These are phyloP conservation scores for Colletotrichum lindemuthianum DNA, from an alignment of 2,329 filamentous ascomycete genomes.

Conservation along the genomic window DNA sequence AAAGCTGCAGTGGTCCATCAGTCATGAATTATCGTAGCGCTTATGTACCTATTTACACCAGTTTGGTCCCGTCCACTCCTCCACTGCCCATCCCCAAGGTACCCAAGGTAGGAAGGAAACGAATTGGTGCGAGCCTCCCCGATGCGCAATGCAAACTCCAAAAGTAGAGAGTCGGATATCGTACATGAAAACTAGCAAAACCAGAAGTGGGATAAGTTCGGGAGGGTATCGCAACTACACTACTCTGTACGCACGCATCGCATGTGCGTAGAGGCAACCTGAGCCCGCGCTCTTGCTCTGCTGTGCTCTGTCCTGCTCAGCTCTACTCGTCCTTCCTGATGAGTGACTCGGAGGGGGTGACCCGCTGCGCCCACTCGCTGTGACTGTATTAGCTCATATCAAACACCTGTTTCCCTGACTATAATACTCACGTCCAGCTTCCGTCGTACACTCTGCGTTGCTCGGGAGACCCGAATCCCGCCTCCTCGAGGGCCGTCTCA, in stretches of 20 bases:
- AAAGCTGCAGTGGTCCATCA: conserved; percentile 1
- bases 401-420: not conserved
- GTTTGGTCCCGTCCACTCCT: conserved; percentile 3
- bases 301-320: not conserved
- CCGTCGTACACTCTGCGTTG: conserved; percentile 89
- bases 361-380: conserved; percentile 75
- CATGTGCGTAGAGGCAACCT: no score
- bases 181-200: conserved; percentile 35
- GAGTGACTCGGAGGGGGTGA: conserved; percentile 68
- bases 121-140: conserved; percentile 25
- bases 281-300: not conserved
- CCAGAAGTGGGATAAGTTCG: conserved; percentile 32
- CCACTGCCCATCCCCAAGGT: not conserved
- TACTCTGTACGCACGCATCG: conserved; percentile 7
- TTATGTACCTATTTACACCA: conserved; percentile 36
- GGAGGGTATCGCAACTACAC: conserved; percentile 39
- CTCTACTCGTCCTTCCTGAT: conserved; percentile 63
- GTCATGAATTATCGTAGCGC: conserved; percentile 32
- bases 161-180: conserved; percentile 35
- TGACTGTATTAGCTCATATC: conserved; percentile 37
- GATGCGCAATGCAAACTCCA: conserved; percentile 33
- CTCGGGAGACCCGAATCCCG: conserved; percentile 74
- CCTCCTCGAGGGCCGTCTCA: conserved; percentile 85
- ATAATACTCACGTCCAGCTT: conserved; percentile 87
- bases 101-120: conserved; percentile 19